phyloP scores from a whole-genome alignment of 2,329 filamentous ascomycete species.

The Scleromitrula shiraiana region DNA sequence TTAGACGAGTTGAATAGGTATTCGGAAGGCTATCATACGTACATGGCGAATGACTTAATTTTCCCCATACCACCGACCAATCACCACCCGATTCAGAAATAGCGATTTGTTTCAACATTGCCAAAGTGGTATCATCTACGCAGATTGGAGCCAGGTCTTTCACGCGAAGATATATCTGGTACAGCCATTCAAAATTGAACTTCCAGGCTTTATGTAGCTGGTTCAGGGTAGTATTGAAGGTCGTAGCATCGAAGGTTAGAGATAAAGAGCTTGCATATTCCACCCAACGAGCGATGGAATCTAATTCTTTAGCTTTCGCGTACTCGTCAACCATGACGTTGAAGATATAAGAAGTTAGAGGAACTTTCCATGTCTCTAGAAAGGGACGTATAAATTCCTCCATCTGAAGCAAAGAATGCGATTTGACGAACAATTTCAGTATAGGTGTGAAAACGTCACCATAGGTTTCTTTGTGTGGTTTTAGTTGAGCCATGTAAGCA shows the following conservation, averaged over 20 bases:
- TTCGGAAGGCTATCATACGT: constrained; percentile 1
- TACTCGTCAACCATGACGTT: constrained; percentile 26
- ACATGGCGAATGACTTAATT: neutral
- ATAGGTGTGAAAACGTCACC: constrained; percentile 23
- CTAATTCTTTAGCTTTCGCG: constrained; percentile 22
- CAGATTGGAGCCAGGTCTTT: neutral
- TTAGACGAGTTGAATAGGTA: constrained; percentile 9
- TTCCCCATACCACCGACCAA: neutral
- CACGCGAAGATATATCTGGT: constrained; percentile 17
- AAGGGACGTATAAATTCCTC: constrained; percentile 25
- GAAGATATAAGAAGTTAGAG: constrained; percentile 16
- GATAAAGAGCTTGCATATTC: constrained; percentile 17
- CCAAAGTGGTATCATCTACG: constrained; percentile 16
- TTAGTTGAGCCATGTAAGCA: constrained; percentile 16
- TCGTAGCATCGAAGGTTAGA: constrained; percentile 16
- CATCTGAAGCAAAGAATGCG: constrained; percentile 22
- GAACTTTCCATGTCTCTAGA: constrained; percentile 17
- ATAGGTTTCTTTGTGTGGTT: constrained; percentile 12
- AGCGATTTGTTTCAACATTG: constrained; percentile 18
- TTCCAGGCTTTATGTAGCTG: constrained; percentile 20
- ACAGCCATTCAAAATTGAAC: constrained; percentile 21
- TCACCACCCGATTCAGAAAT: constrained; percentile 6
- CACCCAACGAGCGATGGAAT: constrained; percentile 25
- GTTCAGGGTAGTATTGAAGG: constrained; percentile 26
- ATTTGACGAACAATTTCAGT: constrained; percentile 23